Conservation (phyloP, 306 rosid genomes). For the Arachis stenosperma region DNA sequence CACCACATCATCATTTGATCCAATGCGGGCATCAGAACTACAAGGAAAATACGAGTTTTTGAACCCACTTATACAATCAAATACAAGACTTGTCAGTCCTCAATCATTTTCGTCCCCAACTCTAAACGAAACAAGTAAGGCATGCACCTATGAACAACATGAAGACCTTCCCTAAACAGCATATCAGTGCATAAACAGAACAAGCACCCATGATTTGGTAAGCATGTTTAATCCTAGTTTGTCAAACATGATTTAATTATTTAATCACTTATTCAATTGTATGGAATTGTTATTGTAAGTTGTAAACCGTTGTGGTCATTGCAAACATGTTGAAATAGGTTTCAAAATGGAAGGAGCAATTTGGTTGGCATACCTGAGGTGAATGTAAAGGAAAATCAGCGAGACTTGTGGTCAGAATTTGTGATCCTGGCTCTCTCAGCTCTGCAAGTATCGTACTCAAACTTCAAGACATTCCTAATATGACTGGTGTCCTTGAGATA, state of each 20-base stretch:
- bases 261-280: no score
- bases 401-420: slow-evolving; percentile 42
- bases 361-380: not conserved
- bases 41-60: not conserved
- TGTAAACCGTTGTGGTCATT: no score
- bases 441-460: slow-evolving; percentile 87
- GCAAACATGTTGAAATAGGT: no score
- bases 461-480: slow-evolving; percentile 78
- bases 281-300: no score
- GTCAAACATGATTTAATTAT: no score
- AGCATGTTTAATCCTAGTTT: no score
- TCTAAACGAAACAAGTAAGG: not conserved
- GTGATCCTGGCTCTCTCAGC: slow-evolving; percentile 54
- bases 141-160: not conserved
- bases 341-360: no score
- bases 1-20: not conserved
- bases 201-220: not conserved
- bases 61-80: not conserved
- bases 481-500: slow-evolving; percentile 90
- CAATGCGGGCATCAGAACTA: not conserved
- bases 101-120: no score
- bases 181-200: slow-evolving; percentile 11
- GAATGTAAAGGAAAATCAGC: slow-evolving; percentile 32
- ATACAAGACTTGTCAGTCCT: not conserved
- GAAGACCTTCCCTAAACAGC: slow-evolving; percentile 15